phyloP scores from a whole-genome alignment of 768 basidiomycete genomes.

The Suillus luteus region DNA sequence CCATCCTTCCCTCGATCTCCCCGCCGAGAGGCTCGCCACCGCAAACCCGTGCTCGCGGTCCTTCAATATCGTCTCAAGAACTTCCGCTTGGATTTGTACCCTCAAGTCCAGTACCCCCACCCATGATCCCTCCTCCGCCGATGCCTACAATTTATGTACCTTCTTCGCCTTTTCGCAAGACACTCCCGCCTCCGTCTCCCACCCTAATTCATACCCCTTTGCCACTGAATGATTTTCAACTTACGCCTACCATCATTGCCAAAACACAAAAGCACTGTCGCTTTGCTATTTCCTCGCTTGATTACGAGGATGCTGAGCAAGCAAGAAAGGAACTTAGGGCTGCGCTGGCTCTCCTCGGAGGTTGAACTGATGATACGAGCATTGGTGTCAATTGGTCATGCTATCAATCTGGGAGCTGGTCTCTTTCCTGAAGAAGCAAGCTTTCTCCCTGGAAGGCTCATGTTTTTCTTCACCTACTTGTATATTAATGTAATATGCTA shows the following conservation, averaged over 20 bases:
- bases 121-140: constrained; percentile 25
- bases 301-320: constrained; percentile 91
- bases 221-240: constrained; percentile 36
- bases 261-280: constrained; percentile 89
- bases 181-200: constrained; percentile 25
- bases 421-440: neutral
- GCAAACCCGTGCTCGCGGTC: constrained; percentile 14
- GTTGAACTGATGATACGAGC: constrained; percentile 30
- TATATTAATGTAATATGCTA: neutral
- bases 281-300: constrained; percentile 92
- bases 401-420: neutral
- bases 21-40: constrained; percentile 18
- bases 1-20: constrained; percentile 6
- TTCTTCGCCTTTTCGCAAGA: constrained; percentile 10
- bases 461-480: constrained; percentile 4
- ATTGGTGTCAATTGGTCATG: neutral
- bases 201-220: constrained; percentile 14
- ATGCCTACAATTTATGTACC: constrained; percentile 11
- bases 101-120: constrained; percentile 19
- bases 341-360: constrained; percentile 71
- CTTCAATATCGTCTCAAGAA: constrained; percentile 13
- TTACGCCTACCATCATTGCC: constrained; percentile 67
- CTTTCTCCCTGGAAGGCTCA: neutral
- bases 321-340: constrained; percentile 80
- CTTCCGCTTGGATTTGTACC: constrained; percentile 21